Evolutionary conservation across 1,139 yeast genomes (phyloP).

Genomic region (Meyerozyma sp.): DNA sequence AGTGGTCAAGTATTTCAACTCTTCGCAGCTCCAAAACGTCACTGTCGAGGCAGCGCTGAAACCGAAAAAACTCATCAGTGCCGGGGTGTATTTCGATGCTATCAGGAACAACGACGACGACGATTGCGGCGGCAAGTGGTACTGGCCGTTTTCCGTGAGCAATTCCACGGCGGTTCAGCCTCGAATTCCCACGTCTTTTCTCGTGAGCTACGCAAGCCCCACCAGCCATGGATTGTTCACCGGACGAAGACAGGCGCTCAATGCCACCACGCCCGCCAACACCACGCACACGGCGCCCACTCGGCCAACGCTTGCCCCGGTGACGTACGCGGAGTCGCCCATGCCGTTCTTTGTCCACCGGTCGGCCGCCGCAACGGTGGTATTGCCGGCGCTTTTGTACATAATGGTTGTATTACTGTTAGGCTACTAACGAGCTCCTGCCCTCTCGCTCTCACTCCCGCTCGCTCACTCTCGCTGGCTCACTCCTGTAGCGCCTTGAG

Average conservation of each 20-base stretch:
- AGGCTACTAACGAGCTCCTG: conserved; percentile 1
- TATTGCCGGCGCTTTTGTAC: neutral
- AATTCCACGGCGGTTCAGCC: neutral
- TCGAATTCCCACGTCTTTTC: conserved; percentile 4
- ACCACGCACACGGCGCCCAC: neutral
- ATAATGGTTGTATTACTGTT: neutral
- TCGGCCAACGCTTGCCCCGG: neutral
- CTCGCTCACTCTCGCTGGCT: too few species aligned
- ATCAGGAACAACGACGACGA: conserved; percentile 1
- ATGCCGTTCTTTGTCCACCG: neutral
- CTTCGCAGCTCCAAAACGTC: neutral
- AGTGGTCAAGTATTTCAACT: neutral
- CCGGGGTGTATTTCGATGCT: conserved; percentile 7
- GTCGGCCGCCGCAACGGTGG: neutral
- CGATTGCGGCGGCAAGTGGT: conserved; percentile 2
- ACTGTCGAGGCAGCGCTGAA: neutral
- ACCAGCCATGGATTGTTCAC: conserved; percentile 9
- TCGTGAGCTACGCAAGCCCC: conserved; percentile 6
- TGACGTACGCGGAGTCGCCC: neutral
- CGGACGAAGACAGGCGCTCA: neutral
- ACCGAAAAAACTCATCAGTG: conserved; percentile 1
- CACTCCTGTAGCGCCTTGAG: conserved; percentile 77
- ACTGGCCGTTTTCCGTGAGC: conserved; percentile 4
- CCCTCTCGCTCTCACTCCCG: conserved; percentile 33
- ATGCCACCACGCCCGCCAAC: neutral